Conservation (phyloP, 129 eudicot genomes). For the Heracleum sosnowskyi region DNA sequence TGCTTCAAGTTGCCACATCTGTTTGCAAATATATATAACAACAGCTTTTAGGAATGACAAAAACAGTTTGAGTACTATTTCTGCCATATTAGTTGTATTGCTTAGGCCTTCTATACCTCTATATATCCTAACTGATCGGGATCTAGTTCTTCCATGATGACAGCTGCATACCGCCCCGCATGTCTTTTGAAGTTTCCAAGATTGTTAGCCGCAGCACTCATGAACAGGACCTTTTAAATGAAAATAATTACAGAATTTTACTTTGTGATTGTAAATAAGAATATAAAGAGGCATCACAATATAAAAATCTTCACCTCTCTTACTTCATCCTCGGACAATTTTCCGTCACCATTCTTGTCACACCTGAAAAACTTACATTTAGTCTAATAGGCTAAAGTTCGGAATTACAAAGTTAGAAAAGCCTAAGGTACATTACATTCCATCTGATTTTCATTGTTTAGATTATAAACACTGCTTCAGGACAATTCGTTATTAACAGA, state of each 20-base stretch:
- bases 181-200: slow-evolving; percentile 67
- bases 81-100: neutral
- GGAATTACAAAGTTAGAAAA: neutral
- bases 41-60: neutral
- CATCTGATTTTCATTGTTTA: neutral
- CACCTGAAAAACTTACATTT: slow-evolving; percentile 52
- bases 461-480: neutral
- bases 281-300: neutral
- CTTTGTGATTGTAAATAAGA: neutral
- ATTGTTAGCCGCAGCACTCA: slow-evolving; percentile 98
- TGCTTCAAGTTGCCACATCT: slow-evolving; percentile 99
- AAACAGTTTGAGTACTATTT: neutral
- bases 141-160: slow-evolving; percentile 93
- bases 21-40: slow-evolving; percentile 12
- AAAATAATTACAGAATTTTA: slow-evolving; percentile 8
- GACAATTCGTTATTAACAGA: neutral
- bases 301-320: slow-evolving; percentile 53
- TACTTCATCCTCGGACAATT: slow-evolving; percentile 79
- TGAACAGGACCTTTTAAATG: slow-evolving; percentile 56
- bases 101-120: slow-evolving; percentile 42
- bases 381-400: neutral
- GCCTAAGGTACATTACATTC: neutral
- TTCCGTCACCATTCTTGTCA: slow-evolving; percentile 96
- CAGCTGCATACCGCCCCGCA: slow-evolving; percentile 77
- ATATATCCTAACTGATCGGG: slow-evolving; percentile 81